A percentile compares a stretch with the other conserved stretches of the same genome.
phyloP scores from a whole-genome alignment of 129 eudicot genomes.

The Flaveria trinervia region DNA sequence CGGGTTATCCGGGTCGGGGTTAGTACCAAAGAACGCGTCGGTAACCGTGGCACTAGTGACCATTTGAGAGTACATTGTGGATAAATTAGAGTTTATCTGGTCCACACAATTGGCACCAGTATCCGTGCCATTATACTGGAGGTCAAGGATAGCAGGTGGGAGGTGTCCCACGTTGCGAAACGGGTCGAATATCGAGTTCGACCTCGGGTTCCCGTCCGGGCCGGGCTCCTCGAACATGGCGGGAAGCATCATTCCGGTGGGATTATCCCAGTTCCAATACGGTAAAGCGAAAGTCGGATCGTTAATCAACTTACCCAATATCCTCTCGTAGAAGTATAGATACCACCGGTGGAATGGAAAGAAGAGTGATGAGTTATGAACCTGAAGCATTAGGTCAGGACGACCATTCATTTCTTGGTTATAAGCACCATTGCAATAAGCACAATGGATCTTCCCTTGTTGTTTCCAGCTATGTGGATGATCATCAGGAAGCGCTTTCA shows the following conservation, averaged over 20 bases:
- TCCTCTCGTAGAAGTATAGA: slow-evolving; percentile 49
- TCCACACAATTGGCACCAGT: not conserved
- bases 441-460: slow-evolving; percentile 52
- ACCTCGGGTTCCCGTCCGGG: not conserved
- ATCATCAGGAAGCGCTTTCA: slow-evolving; percentile 42
- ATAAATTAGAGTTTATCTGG: slow-evolving; percentile 14
- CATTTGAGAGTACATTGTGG: slow-evolving; percentile 38
- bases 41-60: not conserved
- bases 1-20: not conserved
- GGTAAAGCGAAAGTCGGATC: slow-evolving; percentile 50
- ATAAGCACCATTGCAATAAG: slow-evolving; percentile 49
- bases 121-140: not conserved
- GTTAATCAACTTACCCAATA: slow-evolving; percentile 38
- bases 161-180: slow-evolving; percentile 34
- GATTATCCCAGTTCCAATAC: slow-evolving; percentile 52
- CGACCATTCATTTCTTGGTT: slow-evolving; percentile 31
- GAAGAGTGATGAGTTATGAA: slow-evolving; percentile 56
- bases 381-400: slow-evolving; percentile 26
- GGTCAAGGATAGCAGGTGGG: slow-evolving; percentile 35
- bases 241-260: slow-evolving; percentile 37
- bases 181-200: slow-evolving; percentile 16
- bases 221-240: slow-evolving; percentile 17
- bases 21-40: slow-evolving; percentile 31
- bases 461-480: slow-evolving; percentile 51
- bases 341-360: slow-evolving; percentile 55